These are phyloP conservation scores for Exophiala aquamarina DNA, from an alignment of 2,329 filamentous ascomycete species.

Conservation along the genomic window DNA sequence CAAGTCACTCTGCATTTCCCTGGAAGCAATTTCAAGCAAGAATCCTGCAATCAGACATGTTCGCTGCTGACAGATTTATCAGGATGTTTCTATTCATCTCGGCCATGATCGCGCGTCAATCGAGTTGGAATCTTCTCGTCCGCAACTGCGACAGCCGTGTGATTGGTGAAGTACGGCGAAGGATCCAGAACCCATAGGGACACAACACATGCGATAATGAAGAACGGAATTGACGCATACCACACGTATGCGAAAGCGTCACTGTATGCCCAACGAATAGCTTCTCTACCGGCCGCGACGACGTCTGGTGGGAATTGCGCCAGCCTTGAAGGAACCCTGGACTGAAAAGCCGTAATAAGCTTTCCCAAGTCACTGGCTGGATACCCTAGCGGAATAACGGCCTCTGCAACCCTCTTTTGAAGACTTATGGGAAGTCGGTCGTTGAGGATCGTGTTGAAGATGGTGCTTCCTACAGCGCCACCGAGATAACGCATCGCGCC, in stretches of 20 bases:
- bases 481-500: constrained; percentile 5
- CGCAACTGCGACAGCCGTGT: constrained; percentile 1
- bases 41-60: too few relatives aligned
- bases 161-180: constrained; percentile 7
- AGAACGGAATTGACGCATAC: constrained; percentile 5
- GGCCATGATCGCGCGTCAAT: background rate
- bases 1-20: too few relatives aligned
- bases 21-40: too few relatives aligned
- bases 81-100: too few relatives aligned
- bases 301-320: background rate
- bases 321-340: background rate
- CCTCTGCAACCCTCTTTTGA: background rate
- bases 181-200: constrained; percentile 2
- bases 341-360: constrained; percentile 1
- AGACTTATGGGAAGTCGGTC: background rate
- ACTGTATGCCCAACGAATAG: constrained; percentile 5
- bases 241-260: constrained; percentile 4
- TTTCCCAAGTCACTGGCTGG: background rate
- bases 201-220: constrained; percentile 3
- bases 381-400: constrained; percentile 1
- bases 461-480: constrained; percentile 5
- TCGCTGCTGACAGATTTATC: too few relatives aligned
- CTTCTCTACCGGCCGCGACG: constrained; percentile 1
- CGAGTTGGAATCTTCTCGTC: background rate
- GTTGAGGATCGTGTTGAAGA: constrained; percentile 5